Base-by-base conservation (phyloP, 208 protist species). In the Novymonas esmeraldas region DNA sequence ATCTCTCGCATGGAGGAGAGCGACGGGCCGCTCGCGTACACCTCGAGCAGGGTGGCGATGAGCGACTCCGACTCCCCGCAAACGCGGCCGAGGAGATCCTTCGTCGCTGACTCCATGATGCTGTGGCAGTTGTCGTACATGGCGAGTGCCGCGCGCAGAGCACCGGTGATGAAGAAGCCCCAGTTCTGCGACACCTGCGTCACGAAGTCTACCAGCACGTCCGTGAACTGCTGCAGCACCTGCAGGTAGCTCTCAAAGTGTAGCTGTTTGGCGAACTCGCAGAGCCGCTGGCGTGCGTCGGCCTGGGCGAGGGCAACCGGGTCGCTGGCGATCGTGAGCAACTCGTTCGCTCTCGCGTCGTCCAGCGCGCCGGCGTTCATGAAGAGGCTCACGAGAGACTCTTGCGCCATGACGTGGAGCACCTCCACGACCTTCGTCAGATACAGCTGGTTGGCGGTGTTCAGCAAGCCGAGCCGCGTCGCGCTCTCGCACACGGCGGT, bases 341-440 rank as follows among this genome's bases (percentile, higher is more conserved):
- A 46, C 57, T 64, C 73, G 61, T 95, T 78, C 28, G 85, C 90
- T 61, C 63, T 78, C 6, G 64, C 60, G 65, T 95, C 79, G 70
- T 83, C 77, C 11, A 93, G 63, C 13, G 56, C 48, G 22, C 73
- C 76, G 39, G 62, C 54, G 49, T 63, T 75, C 58, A 93, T 79
- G 16, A 93, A 73, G 33, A 87, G 78, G 10, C 70, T 56, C 2
- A 87, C 75, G 36, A 93, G 76, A 1, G 51, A 56, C 56, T 91
- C 87, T 46, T 80, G 73, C 29, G 73, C 74, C 14, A 46, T 62
- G 10, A 64, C 41, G 69, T 85, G 89, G 41, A 89, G 57, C n/a
- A 34, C 22, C 28, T 77, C 61, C 20, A 78, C 42, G 33, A 78
- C 46, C 26, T 44, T 56, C 9, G 49, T 46, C 6, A 74, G 70